Evolutionary conservation across 257 asterid species (phyloP), one percentile per base, ranked within the genome.

Genomic region (Oldenlandia corymbosa): DNA sequence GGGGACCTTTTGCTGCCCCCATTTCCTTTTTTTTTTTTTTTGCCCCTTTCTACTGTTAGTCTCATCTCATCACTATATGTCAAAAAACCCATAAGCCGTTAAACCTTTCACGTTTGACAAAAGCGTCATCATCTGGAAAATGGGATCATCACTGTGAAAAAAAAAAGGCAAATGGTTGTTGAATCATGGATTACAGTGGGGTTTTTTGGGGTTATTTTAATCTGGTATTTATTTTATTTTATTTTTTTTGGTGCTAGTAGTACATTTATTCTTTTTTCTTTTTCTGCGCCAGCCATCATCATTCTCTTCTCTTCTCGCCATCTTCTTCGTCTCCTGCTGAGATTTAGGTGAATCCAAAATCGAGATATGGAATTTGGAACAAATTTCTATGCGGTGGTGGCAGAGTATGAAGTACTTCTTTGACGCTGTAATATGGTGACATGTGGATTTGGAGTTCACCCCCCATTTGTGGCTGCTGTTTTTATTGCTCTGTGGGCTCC

Each of bases 31-130:
- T n/a, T n/a, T n/a, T n/a, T n/a, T n/a, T n/a, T n/a, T n/a, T n/a
- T n/a, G n/a, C n/a, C n/a, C n/a, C 50, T 78, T 75, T 59, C 75
- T 56, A 69, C 75, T 81, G 71, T 54, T 51, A 72, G 69, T 70
- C 73, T n/a, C n/a, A n/a, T n/a, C n/a, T n/a, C n/a, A n/a, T n/a
- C 78, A 67, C 83, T 71, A 73, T 60, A 73, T 71, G 85, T 80
- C 80, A 76, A 84, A 71, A 68, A 56, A n/a, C 64, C 78, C 80
- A 64, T 61, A 72, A 73, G n/a, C 78, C 46, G 70, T 42, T 65
- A 76, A 69, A 58, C 71, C 76, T 74, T 75, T 73, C 69, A 67
- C 72, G 65, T 73, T n/a, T 65, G 74, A 71, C 65, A 67, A 73
- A 70, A n/a, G 72, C 64, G 68, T 71, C 77, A 60, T 59, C 60